Base-by-base conservation (phyloP, 345 rosid species). In the Pugionium cornutum region DNA sequence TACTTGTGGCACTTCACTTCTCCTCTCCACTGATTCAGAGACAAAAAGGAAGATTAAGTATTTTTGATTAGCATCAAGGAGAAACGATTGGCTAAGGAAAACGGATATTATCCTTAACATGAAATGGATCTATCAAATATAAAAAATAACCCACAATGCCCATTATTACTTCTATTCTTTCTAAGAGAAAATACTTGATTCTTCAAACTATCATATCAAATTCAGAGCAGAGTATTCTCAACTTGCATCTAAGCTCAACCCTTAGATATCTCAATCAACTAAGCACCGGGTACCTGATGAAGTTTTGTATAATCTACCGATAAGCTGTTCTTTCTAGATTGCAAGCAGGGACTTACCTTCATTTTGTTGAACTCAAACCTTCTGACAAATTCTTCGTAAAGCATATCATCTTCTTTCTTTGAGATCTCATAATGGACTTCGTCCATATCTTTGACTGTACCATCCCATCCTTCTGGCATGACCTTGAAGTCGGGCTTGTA, bases 381-480 rank as follows among this genome's bases (percentile, higher is more conserved):
- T 53, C 78, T 88, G 61, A 90, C 85, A 72, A 89, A 92, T 58
- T 90, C 98, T 70, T 86, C 77, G 69, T 92, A 88, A 41, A 90
- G 83, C 80, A 90, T 86, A 40, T 82, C 96, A 80, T 94, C 99
- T 74, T 94, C 97, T 82, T 85, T 94, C 83, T 83, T 83, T n/a
- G 99, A 94, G 68, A 94, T 94, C 81, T 94, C 97, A 56, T 88
- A 94, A 77, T 90, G 97, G 59, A 85, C 95, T 76, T 88, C 99
- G 78, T 94, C 99, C 44, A 72, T 70, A 75, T 94, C 99, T 76
- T 78, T 86, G 69, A 72, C 85, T 35, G 95, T 86, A 71, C 99
- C 97, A 80, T 88, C 97, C 97, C 97, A 94, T 42, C 97, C 99
- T 78, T 94, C 97, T 2, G 97, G 95, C 99, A 94, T 88, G 25